phyloP scores from a whole-genome alignment of 768 basidiomycete species.

The Suillus brevipes region DNA sequence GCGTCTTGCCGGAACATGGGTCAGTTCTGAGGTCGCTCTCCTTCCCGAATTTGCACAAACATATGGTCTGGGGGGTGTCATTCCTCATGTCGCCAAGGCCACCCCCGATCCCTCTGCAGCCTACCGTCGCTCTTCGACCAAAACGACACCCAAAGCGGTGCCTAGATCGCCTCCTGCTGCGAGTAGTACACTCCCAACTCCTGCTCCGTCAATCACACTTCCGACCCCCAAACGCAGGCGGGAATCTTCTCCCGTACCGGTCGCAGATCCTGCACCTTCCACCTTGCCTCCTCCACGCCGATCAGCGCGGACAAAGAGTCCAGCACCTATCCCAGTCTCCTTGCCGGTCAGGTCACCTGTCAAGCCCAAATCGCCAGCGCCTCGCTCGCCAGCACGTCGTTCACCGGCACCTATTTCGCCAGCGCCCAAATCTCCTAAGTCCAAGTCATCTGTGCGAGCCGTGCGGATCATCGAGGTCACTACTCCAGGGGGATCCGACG shows the following conservation, averaged over 20 bases:
- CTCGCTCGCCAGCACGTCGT: constrained; percentile 33
- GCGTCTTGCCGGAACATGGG: constrained; percentile 90
- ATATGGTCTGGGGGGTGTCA: constrained; percentile 63
- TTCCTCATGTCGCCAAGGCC: constrained; percentile 68
- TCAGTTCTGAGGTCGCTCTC: constrained; percentile 62
- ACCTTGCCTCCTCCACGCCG: constrained; percentile 43
- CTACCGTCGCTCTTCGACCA: constrained; percentile 70
- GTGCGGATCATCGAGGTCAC: constrained; percentile 34
- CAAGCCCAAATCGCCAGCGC: constrained; percentile 32
- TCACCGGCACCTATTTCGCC: constrained; percentile 35
- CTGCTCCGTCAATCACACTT: constrained; percentile 38
- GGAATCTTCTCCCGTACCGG: constrained; percentile 50
- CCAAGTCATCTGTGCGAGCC: constrained; percentile 19
- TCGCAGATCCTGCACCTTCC: constrained; percentile 17
- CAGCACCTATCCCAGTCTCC: constrained; percentile 29
- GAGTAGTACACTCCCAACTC: constrained; percentile 32
- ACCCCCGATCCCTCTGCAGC: constrained; percentile 72
- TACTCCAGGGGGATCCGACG: constrained; percentile 58
- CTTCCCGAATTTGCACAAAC: constrained; percentile 55
- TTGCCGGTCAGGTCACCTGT: not conserved
- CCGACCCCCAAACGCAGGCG: constrained; percentile 64
- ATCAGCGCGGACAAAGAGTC: constrained; percentile 44
- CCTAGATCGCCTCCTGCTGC: constrained; percentile 31
- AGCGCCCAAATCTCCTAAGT: constrained; percentile 38
- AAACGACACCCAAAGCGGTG: constrained; percentile 33